Evolutionary conservation across 129 eudicot genomes (phyloP).

Genomic region (Tagetes erecta): DNA sequence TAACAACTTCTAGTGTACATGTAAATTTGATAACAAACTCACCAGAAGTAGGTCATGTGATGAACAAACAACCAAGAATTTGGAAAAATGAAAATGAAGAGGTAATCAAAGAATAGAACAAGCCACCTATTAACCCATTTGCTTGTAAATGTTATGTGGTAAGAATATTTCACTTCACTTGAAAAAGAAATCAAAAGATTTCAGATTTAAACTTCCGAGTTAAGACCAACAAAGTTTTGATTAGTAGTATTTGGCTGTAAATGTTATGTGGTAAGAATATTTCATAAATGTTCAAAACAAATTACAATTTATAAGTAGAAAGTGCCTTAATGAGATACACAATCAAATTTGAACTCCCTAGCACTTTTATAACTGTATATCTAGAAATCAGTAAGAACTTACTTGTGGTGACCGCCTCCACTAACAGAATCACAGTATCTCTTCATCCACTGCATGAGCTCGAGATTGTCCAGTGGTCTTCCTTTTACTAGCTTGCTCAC

Average conservation of each 20-base stretch:
- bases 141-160: too few relatives aligned
- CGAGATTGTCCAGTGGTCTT: constrained; percentile 87
- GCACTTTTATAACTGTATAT: neutral
- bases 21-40: neutral
- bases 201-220: neutral
- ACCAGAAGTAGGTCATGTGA: neutral
- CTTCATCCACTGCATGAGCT: constrained; percentile 99
- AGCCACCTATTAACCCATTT: too few relatives aligned
- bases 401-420: constrained; percentile 72
- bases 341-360: neutral
- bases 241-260: neutral
- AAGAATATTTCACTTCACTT: neutral
- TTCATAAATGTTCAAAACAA: neutral
- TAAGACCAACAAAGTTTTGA: neutral
- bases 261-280: neutral
- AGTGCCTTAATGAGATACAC: neutral
- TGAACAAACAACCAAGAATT: neutral
- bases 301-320: neutral
- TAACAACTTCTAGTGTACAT: neutral
- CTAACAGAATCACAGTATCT: constrained; percentile 78
- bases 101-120: constrained; percentile 5
- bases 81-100: neutral
- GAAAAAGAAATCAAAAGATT: neutral
- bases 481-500: constrained; percentile 92
- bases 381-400: constrained; percentile 13